Evolutionary conservation across 345 rosid species (phyloP), one percentile per base, ranked within the genome.

Genomic region (Salix arbutifolia): DNA sequence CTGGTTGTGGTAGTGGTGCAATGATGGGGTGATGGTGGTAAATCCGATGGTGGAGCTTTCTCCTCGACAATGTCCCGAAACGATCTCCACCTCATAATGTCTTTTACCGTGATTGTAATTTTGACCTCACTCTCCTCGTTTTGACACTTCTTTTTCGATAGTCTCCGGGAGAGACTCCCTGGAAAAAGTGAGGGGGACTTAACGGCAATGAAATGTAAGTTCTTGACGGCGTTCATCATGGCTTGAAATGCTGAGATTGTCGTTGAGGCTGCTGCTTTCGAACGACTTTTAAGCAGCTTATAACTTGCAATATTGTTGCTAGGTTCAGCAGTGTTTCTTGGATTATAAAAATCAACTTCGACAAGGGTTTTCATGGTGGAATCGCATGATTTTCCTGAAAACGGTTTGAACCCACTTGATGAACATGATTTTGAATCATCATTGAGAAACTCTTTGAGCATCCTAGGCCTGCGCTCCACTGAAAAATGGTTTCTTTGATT

Each of bases 11-110:
- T 83, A 14, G 79, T 33, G 50, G 82, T 79, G 83, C 80, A 82
- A 44, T 67, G 83, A 33, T 73, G 80, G 31, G 82, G 85, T 2
- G 90, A 77, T 6, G 77, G 69, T 38, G 82, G 42, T 0, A 76
- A 78, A 74, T 76, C 80, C 8, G 42, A 52, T 65, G 77, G 82
- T 8, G 31, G 76, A 31, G 88, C 70, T 67, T 72, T 78, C 30
- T 88, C 90, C 28, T 86, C 93, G 30, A 42, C 73, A 69, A 88
- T 62, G 80, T 91, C 94, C n/a, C 86, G 85, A 79, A 89, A 93
- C 17, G 99, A 93, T 68, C 77, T 86, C 99, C 97, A 91, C 80
- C 97, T 80, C 66, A 95, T 85, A 71, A 95, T 93, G 80, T 95
- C 99, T 85, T 89, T 95, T 67, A 91, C 74, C 16, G 81, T 89